These are phyloP conservation scores for Aspergillus ibericus DNA, from an alignment of 2,329 filamentous ascomycete species.

Conservation along the genomic window DNA sequence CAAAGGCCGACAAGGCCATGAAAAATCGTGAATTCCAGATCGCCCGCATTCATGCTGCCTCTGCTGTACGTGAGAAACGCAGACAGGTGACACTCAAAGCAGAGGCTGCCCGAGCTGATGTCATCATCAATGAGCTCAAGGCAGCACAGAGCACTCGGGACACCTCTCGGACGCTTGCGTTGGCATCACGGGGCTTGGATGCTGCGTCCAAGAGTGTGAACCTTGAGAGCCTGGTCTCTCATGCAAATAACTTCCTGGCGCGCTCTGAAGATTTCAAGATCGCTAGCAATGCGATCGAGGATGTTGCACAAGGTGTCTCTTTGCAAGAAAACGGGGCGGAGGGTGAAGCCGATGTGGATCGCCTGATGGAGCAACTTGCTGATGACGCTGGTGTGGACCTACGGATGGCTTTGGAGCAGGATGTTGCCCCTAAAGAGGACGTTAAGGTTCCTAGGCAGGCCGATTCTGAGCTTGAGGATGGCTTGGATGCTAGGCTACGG, in stretches of 20 bases:
- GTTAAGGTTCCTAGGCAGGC: slow-evolving; percentile 41
- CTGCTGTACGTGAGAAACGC: slow-evolving; percentile 48
- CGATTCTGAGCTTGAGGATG: slow-evolving; percentile 43
- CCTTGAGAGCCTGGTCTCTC: slow-evolving; percentile 43
- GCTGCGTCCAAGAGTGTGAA: slow-evolving; percentile 48
- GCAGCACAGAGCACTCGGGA: slow-evolving; percentile 50
- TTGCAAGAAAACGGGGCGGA: slow-evolving; percentile 49
- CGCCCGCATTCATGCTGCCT: slow-evolving; percentile 49
- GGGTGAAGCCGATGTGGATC: slow-evolving; percentile 44
- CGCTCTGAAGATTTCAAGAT: slow-evolving; percentile 47
- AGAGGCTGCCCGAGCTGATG: slow-evolving; percentile 49
- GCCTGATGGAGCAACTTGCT: slow-evolving; percentile 46
- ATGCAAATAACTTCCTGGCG: slow-evolving; percentile 45
- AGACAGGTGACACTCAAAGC: slow-evolving; percentile 47
- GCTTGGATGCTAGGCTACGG: slow-evolving; percentile 41
- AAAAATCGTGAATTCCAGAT: slow-evolving; percentile 51
- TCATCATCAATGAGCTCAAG: slow-evolving; percentile 51
- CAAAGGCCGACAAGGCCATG: slow-evolving; percentile 50
- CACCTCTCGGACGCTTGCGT: slow-evolving; percentile 46
- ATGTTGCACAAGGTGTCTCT: slow-evolving; percentile 43
- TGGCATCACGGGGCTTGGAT: slow-evolving; percentile 48
- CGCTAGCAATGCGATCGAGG: slow-evolving; percentile 42
- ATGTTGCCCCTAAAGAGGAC: slow-evolving; percentile 42
- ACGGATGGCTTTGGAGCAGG: slow-evolving; percentile 41
- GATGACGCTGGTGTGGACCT: slow-evolving; percentile 47